phyloP scores from a whole-genome alignment of 495 filamentous ascomycete species.

The Massariosphaeria phaeospora region DNA sequence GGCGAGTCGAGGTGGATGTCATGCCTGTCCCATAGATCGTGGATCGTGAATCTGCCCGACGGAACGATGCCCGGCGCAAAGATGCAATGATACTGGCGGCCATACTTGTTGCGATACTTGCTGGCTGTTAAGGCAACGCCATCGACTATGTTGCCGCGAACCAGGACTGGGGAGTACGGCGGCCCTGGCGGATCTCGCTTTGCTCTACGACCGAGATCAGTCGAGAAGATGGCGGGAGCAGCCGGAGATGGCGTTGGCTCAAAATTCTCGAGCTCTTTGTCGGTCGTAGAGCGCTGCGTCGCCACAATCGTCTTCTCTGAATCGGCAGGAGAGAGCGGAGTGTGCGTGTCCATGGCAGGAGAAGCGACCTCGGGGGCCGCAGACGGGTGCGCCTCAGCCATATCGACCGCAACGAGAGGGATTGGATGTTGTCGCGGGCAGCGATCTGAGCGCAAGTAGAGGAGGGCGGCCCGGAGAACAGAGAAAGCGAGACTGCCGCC shows the following conservation, averaged over 20 bases:
- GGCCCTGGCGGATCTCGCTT: conserved; percentile 26
- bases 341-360: neutral
- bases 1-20: conserved; percentile 48
- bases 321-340: neutral
- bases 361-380: neutral
- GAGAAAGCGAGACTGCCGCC: neutral
- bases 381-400: conserved; percentile 4
- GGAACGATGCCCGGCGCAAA: no score
- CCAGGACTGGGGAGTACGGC: conserved; percentile 32
- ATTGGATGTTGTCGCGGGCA: neutral
- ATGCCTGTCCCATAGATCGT: conserved; percentile 50
- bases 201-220: conserved; percentile 27
- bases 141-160: conserved; percentile 35
- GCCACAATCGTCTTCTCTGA: conserved; percentile 1
- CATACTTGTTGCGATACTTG: conserved; percentile 36
- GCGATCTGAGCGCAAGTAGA: neutral
- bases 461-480: neutral
- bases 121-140: conserved; percentile 28
- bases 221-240: conserved; percentile 36
- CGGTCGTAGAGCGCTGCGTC: neutral
- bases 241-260: neutral
- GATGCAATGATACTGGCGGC: conserved; percentile 31
- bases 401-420: neutral
- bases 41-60: conserved; percentile 36
- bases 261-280: neutral